phyloP scores from a whole-genome alignment of 805 yeast genomes.

The Cyberlindnera lachancei region DNA sequence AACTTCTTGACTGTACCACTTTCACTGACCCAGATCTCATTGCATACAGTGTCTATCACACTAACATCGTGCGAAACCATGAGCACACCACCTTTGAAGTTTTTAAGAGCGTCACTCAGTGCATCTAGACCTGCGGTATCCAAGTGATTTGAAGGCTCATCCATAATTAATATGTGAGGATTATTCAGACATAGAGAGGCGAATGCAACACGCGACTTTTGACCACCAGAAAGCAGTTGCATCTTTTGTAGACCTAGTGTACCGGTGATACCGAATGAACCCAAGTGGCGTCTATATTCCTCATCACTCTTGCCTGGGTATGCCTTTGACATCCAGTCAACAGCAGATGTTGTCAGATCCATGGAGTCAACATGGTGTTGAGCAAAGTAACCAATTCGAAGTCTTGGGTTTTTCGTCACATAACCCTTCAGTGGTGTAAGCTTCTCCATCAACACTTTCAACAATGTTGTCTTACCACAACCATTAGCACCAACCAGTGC shows the following conservation, averaged over 20 bases:
- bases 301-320: constrained; percentile 94
- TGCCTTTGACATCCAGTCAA: constrained; percentile 84
- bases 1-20: constrained; percentile 71
- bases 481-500: constrained; percentile 99
- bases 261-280: constrained; percentile 96
- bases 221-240: constrained; percentile 92
- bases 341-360: constrained; percentile 82
- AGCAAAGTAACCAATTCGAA: constrained; percentile 94
- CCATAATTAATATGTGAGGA: constrained; percentile 88
- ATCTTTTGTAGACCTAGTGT: constrained; percentile 87
- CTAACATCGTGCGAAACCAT: constrained; percentile 98
- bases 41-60: constrained; percentile 81
- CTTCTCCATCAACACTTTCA: constrained; percentile 78
- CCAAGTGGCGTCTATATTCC: constrained; percentile 93
- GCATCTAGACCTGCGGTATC: constrained; percentile 99
- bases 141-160: constrained; percentile 97
- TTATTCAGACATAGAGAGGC: constrained; percentile 86
- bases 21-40: constrained; percentile 95
- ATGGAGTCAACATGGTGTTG: constrained; percentile 98
- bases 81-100: constrained; percentile 89
- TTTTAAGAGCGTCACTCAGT: constrained; percentile 76
- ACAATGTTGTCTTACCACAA: constrained; percentile 95
- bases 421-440: constrained; percentile 70
- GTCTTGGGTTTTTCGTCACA: constrained; percentile 72
- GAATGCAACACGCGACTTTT: constrained; percentile 95